Percentiles rank a stretch among this genome's conserved stretches.
These are phyloP conservation scores for Conoideocrella luteorostrata DNA, from an alignment of 2,329 filamentous ascomycete genomes.

Conservation along the genomic window DNA sequence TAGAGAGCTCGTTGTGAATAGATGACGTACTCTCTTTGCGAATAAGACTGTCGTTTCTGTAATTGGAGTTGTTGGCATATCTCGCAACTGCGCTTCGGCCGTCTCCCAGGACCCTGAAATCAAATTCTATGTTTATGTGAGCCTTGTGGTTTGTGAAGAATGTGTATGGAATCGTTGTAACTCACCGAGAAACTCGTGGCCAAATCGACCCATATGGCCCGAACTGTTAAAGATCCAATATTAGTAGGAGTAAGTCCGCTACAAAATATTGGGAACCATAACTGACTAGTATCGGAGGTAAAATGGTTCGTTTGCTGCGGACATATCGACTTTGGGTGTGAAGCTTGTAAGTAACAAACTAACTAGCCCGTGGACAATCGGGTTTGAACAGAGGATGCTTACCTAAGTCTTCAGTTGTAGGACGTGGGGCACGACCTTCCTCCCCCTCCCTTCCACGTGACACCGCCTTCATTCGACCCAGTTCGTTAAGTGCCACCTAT, in stretches of 20 bases:
- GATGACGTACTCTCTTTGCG: conserved; percentile 87
- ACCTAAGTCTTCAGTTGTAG: neutral
- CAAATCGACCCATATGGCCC: conserved; percentile 93
- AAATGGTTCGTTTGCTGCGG: conserved; percentile 71
- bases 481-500: conserved; percentile 9
- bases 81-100: conserved; percentile 88
- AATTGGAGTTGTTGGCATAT: conserved; percentile 99
- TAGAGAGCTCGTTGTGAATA: neutral
- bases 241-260: conserved; percentile 3
- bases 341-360: neutral
- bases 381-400: no score
- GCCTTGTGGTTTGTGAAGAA: neutral
- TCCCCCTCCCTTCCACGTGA: conserved; percentile 6
- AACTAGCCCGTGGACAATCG: neutral
- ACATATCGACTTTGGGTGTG: conserved; percentile 39
- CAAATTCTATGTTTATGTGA: conserved; percentile 67
- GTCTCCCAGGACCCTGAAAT: conserved; percentile 87
- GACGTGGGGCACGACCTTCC: neutral
- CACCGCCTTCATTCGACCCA: neutral
- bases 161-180: neutral
- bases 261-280: conserved; percentile 8
- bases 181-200: conserved; percentile 91
- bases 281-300: conserved; percentile 96
- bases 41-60: conserved; percentile 96
- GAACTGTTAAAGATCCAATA: conserved; percentile 53